phyloP scores from a whole-genome alignment of 2,329 filamentous ascomycete species.

The Talaromyces sp. region DNA sequence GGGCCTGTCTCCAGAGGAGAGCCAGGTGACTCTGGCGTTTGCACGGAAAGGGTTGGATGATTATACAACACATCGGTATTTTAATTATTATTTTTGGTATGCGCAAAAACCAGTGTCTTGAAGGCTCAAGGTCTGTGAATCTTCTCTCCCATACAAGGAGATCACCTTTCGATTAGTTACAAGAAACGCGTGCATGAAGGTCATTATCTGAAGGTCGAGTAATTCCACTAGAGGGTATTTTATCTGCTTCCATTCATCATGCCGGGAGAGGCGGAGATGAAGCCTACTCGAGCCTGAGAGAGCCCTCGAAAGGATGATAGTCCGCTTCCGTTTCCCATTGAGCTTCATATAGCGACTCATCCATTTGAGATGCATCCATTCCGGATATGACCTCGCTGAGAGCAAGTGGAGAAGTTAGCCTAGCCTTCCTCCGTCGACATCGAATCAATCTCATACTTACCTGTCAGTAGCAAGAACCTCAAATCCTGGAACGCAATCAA shows the following conservation, averaged over 20 bases:
- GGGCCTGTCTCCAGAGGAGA: constrained; percentile 1
- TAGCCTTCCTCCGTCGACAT: neutral
- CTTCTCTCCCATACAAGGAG: neutral
- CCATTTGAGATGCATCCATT: constrained; percentile 49
- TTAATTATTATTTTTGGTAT: constrained; percentile 13
- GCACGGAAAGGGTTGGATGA: constrained; percentile 8
- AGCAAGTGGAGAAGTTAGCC: neutral
- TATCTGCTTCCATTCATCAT: neutral
- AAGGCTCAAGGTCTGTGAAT: neutral
- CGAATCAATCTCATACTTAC: constrained; percentile 33
- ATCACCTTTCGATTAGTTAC: neutral
- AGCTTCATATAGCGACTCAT: constrained; percentile 43
- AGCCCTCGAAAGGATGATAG: constrained; percentile 20
- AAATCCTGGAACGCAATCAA: constrained; percentile 50
- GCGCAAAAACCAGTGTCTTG: constrained; percentile 9
- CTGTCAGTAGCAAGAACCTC: constrained; percentile 51
- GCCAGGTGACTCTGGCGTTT: constrained; percentile 9
- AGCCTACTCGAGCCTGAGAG: neutral
- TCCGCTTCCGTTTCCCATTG: constrained; percentile 29
- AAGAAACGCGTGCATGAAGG: neutral
- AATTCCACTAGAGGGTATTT: neutral
- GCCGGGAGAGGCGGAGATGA: neutral
- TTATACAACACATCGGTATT: constrained; percentile 5
- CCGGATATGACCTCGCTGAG: constrained; percentile 42
- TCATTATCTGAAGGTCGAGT: neutral